Evolutionary conservation across 768 basidiomycete species (phyloP), one percentile per base, ranked within the genome.

Genomic region (Boletus vinaceobasis): DNA sequence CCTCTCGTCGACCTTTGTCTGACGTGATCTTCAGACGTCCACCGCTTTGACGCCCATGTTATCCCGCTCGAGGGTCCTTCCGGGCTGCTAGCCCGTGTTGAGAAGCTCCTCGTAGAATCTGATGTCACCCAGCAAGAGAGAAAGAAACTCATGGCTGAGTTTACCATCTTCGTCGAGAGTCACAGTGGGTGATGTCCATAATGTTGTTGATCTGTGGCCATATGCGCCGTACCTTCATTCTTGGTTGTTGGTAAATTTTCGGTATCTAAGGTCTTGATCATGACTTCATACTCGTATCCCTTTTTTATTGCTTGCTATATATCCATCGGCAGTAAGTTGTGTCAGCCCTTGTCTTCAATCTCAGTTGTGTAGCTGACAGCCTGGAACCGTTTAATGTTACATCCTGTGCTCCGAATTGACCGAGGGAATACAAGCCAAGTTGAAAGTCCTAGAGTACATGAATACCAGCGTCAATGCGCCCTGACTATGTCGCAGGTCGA

Each of bases 61-160:
- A 90, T 91, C 44, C 84, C 87, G 4, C 83, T 90, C 47, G 86
- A 90, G 54, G 88, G 88, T 15, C 81, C 87, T 11, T 76, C 74
- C 32, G 89, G 89, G 21, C 82, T 91, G 39, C 74, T 89, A n/a
- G 65, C 76, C 27, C 81, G 79, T 40, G 84, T 88, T 7, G 81
- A 84, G 61, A 75, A 77, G 43, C 74, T 91, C 36, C 75, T 91
- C 50, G 74, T 74, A 46, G 72, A 73, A 42, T 74, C 84, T 6
- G 70, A 72, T 55, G 68, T 87, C 48, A 71, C 74, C 39, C 77
- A 80, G 48, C 78, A 71, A 56, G 82, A 79, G 60, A 76, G 73
- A 56, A 71, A 70, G 17, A 60, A 61, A 21, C 75, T 90, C 48
- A 68, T 89, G 68, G 81, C 83, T 56, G 77, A 77, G 54, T 84